A percentile compares a stretch with the other conserved stretches of the same genome.
These are phyloP conservation scores for Perkinsus olseni DNA, from an alignment of 169 alveolate species.

Conservation along the genomic window DNA sequence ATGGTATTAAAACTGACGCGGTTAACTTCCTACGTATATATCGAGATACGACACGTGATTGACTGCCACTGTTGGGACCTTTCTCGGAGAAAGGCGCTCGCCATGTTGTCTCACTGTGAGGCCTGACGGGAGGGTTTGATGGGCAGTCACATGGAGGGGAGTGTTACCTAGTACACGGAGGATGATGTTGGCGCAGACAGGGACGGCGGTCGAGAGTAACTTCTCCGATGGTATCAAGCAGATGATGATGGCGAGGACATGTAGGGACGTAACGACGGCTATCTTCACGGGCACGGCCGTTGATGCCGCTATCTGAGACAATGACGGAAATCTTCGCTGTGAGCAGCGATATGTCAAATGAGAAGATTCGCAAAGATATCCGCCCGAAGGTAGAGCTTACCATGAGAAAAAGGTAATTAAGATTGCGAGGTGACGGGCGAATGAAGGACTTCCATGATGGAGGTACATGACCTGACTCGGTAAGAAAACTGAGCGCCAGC, in stretches of 20 bases:
- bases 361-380: too few relatives aligned
- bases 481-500: too few relatives aligned
- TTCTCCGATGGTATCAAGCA: background rate
- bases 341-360: too few relatives aligned
- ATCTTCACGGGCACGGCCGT: background rate
- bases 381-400: too few relatives aligned
- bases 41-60: background rate
- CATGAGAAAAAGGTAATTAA: too few relatives aligned
- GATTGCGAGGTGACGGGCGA: too few relatives aligned
- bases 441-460: too few relatives aligned
- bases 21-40: background rate
- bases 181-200: background rate
- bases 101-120: background rate
- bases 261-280: background rate
- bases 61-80: background rate
- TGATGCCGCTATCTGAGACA: background rate
- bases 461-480: background rate
- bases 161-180: background rate
- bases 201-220: background rate
- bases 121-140: background rate
- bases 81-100: background rate
- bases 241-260: background rate
- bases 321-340: background rate
- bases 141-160: background rate
- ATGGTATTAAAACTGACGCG: background rate